These are phyloP conservation scores for Epichloe scottii DNA, from an alignment of 2,329 filamentous ascomycete species.

Conservation along the genomic window DNA sequence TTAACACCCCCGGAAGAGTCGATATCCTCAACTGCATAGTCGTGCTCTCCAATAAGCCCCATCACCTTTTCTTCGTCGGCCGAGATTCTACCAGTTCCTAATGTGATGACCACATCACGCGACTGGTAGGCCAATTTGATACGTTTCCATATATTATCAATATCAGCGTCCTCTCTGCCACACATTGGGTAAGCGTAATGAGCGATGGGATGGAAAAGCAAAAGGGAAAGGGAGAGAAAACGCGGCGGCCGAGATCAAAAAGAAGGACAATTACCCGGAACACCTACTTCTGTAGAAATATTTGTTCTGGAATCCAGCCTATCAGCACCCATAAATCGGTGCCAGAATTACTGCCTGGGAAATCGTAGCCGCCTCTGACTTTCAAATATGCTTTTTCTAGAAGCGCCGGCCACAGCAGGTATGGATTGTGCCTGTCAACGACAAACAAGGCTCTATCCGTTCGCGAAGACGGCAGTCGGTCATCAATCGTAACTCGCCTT, in stretches of 20 bases:
- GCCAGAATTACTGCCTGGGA: slow-evolving; percentile 92
- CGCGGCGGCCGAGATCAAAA: background rate
- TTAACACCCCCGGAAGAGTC: slow-evolving; percentile 47
- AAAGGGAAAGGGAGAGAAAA: background rate
- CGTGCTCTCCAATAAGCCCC: slow-evolving; percentile 79
- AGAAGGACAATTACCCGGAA: background rate
- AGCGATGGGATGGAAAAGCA: background rate
- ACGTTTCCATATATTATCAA: slow-evolving; percentile 64
- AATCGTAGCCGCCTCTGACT: slow-evolving; percentile 90
- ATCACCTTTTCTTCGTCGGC: slow-evolving; percentile 64
- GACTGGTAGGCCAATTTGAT: slow-evolving; percentile 62
- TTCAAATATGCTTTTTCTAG: slow-evolving; percentile 96
- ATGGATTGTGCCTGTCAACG: slow-evolving; percentile 69
- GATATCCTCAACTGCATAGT: slow-evolving; percentile 83
- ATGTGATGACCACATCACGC: slow-evolving; percentile 74
- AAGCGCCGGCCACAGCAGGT: slow-evolving; percentile 80
- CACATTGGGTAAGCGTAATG: background rate
- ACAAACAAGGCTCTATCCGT: slow-evolving; percentile 72
- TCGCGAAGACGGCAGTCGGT: slow-evolving; percentile 68
- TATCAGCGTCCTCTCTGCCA: slow-evolving; percentile 60
- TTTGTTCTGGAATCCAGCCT: slow-evolving; percentile 93
- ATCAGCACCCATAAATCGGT: slow-evolving; percentile 88
- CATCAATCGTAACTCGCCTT: slow-evolving; percentile 78
- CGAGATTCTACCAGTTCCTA: slow-evolving; percentile 78
- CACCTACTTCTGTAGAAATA: slow-evolving; percentile 67